Conservation (phyloP, 371 early-diverging fungal genomes). For the Rozella allomycis region DNA sequence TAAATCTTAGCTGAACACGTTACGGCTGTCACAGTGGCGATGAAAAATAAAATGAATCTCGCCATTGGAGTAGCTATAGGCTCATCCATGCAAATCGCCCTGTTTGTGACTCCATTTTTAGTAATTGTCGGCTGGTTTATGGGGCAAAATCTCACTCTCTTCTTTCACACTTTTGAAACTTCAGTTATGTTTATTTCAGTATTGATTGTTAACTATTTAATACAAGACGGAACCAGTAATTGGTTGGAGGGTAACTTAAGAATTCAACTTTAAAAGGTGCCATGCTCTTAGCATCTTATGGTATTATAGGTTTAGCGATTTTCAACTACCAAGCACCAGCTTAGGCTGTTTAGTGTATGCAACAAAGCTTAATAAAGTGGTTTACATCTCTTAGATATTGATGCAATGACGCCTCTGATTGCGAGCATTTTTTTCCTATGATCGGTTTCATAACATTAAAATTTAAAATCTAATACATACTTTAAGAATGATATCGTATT, state of each 20-base stretch:
- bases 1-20: slow-evolving; percentile 24
- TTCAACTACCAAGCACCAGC: too few species aligned
- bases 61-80: slow-evolving; percentile 66
- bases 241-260: too few species aligned
- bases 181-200: slow-evolving; percentile 56
- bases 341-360: too few species aligned
- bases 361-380: too few species aligned
- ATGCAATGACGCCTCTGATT: too few species aligned
- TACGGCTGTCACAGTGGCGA: slow-evolving; percentile 54
- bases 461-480: too few species aligned
- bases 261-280: too few species aligned
- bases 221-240: slow-evolving; percentile 47
- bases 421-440: too few species aligned
- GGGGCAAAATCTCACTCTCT: slow-evolving; percentile 42
- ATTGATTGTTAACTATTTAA: slow-evolving; percentile 54
- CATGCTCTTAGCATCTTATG: slow-evolving; percentile 44
- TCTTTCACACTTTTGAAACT: slow-evolving; percentile 58
- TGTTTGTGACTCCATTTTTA: slow-evolving; percentile 62
- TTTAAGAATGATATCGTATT: too few species aligned
- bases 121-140: slow-evolving; percentile 75
- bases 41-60: slow-evolving; percentile 71
- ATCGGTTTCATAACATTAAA: too few species aligned
- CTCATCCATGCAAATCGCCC: slow-evolving; percentile 71
- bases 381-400: too few species aligned
- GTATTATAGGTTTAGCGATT: slow-evolving; percentile 53